A percentile compares a stretch with the other conserved stretches of the same genome.
Conservation (phyloP, 2,329 filamentous ascomycete genomes). For the Talaromyces pinophilus region DNA sequence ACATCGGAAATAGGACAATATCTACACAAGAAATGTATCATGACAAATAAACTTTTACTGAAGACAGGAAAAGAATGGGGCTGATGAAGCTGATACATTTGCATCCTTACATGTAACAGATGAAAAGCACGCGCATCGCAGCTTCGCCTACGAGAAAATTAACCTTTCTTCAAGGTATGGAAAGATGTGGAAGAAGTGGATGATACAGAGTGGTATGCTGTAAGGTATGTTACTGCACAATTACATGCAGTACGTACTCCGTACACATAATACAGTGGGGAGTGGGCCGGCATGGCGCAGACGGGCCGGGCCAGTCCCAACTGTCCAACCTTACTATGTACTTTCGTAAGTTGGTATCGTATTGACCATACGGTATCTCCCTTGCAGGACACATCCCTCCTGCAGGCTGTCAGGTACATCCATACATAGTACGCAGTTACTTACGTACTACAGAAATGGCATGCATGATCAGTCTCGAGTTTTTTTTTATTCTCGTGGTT, state of each 20-base stretch:
- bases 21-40: constrained; percentile 4
- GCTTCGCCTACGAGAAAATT: constrained; percentile 2
- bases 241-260: background rate
- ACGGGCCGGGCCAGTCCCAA: constrained; percentile 19
- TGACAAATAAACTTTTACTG: background rate
- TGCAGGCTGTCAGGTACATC: constrained; percentile 23
- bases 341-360: background rate
- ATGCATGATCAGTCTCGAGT: constrained; percentile 21
- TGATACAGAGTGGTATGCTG: constrained; percentile 3
- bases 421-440: constrained; percentile 1
- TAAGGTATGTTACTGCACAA: constrained; percentile 10
- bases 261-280: background rate
- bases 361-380: constrained; percentile 1
- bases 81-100: constrained; percentile 15
- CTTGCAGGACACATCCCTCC: constrained; percentile 15
- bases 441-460: constrained; percentile 13
- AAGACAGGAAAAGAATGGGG: constrained; percentile 13
- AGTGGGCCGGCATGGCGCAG: constrained; percentile 19
- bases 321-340: background rate
- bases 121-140: background rate
- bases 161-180: constrained; percentile 11
- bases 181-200: constrained; percentile 10
- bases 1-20: constrained; percentile 7
- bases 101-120: constrained; percentile 12
- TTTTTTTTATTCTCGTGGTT: constrained; percentile 14